Percentiles rank a stretch among this genome's conserved stretches.
Conservation (phyloP, 495 filamentous ascomycete species). For the Aspergillus affinis region DNA sequence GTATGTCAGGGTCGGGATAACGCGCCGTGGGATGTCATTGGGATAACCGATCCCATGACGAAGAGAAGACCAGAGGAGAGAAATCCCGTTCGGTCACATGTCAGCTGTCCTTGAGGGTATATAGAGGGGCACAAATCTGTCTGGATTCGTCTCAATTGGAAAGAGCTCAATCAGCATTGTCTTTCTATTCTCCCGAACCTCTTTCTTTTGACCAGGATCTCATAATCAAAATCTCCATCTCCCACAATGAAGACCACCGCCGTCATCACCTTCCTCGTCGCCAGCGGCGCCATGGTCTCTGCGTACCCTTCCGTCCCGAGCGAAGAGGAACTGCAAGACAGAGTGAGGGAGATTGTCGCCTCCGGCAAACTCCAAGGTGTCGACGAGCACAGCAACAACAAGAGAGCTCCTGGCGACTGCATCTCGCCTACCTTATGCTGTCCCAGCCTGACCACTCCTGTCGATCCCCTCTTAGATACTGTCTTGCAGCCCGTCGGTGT, state of each 20-base stretch:
- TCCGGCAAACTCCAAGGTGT: constrained; percentile 10
- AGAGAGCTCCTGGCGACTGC: constrained; percentile 16
- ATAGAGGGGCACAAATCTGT: not conserved
- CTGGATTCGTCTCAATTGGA: not conserved
- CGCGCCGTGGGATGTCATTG: constrained; percentile 10
- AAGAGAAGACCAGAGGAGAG: not conserved
- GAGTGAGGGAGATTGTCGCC: constrained; percentile 11
- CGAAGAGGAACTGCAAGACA: constrained; percentile 7
- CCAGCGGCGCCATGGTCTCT: constrained; percentile 22
- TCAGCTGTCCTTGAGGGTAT: not conserved
- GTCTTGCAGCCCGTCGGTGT: constrained; percentile 77
- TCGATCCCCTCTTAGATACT: constrained; percentile 60
- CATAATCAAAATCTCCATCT: constrained; percentile 9
- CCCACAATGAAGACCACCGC: constrained; percentile 32
- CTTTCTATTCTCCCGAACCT: not conserved
- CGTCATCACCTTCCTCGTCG: constrained; percentile 18
- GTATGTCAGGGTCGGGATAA: not conserved
- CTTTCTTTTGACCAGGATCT: constrained; percentile 5
- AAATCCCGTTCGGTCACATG: too few relatives aligned
- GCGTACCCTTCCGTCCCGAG: constrained; percentile 19
- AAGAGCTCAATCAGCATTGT: not conserved
- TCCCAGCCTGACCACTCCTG: constrained; percentile 32
- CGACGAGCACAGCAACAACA: not conserved
- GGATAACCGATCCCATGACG: not conserved
- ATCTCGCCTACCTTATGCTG: constrained; percentile 35